A percentile compares a stretch with the other conserved stretches of the same genome.
phyloP scores from a whole-genome alignment of 495 filamentous ascomycete species.

The Penicillium herquei region DNA sequence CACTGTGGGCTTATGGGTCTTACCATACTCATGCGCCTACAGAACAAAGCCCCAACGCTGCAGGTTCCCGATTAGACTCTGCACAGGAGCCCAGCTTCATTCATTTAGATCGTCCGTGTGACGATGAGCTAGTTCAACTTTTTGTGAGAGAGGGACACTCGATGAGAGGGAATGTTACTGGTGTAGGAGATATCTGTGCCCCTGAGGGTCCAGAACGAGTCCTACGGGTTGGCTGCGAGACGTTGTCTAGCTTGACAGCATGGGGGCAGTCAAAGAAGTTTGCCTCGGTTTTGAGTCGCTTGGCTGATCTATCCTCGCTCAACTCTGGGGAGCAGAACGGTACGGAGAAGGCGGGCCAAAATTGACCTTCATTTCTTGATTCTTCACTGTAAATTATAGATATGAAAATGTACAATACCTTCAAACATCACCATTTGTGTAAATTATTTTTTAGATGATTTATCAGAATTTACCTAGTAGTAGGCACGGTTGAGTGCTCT shows the following conservation, averaged over 20 bases:
- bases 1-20: conserved; percentile 53
- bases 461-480: neutral
- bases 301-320: conserved; percentile 25
- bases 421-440: neutral
- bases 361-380: conserved; percentile 2
- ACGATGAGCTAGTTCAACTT: conserved; percentile 54
- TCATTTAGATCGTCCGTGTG: conserved; percentile 51
- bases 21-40: conserved; percentile 22
- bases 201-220: conserved; percentile 41
- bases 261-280: conserved; percentile 41
- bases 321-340: conserved; percentile 3
- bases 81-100: conserved; percentile 35
- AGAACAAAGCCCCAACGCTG: conserved; percentile 8
- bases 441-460: neutral
- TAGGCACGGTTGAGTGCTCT: neutral
- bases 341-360: conserved; percentile 1
- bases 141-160: conserved; percentile 49
- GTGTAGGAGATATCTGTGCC: conserved; percentile 50
- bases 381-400: neutral
- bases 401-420: neutral
- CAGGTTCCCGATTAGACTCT: conserved; percentile 5
- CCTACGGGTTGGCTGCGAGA: conserved; percentile 42
- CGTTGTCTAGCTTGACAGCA: conserved; percentile 32
- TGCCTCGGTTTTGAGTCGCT: conserved; percentile 28
- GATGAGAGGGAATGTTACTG: conserved; percentile 48